Evolutionary conservation across 352 stramenopile genomes (phyloP).

Genomic region (Globisporangium lucens): DNA sequence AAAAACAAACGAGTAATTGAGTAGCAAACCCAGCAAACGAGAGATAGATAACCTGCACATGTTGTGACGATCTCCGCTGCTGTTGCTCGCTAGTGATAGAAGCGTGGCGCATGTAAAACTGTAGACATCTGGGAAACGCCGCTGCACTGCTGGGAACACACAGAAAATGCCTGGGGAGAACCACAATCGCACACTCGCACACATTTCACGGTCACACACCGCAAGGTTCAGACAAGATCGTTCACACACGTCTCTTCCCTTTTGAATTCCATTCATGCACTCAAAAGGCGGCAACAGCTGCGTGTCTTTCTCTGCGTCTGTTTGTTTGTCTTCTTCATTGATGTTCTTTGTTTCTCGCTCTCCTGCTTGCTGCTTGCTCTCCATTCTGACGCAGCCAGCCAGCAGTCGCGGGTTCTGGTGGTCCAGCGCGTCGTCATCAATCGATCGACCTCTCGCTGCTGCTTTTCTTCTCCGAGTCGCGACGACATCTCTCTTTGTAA

Average conservation of each 20-base stretch:
- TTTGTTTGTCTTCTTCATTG: background rate
- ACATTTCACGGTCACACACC: background rate
- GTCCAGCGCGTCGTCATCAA: conserved; percentile 4
- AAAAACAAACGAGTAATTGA: background rate
- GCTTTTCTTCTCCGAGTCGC: conserved; percentile 2
- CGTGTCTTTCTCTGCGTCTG: conserved; percentile 2
- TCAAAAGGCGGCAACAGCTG: conserved; percentile 12
- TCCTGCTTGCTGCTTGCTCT: conserved; percentile 1
- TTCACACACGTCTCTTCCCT: conserved; percentile 9
- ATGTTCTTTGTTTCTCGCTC: background rate
- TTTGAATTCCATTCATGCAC: conserved; percentile 16
- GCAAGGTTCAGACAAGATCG: background rate
- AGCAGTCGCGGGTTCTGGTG: conserved; percentile 13
- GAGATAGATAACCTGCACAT: background rate
- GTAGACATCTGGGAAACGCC: background rate
- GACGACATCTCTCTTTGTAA: conserved; percentile 2
- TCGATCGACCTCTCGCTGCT: background rate
- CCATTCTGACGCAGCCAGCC: background rate
- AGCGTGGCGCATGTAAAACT: background rate
- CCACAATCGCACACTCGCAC: background rate
- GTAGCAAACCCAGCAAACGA: background rate
- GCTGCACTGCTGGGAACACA: background rate
- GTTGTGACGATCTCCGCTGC: background rate
- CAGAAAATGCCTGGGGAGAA: background rate
- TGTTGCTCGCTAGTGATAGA: background rate